Evolutionary conservation across 1,284 basidiomycete species (phyloP), one percentile per base, ranked within the genome.

Genomic region (Phlebopus sp.): DNA sequence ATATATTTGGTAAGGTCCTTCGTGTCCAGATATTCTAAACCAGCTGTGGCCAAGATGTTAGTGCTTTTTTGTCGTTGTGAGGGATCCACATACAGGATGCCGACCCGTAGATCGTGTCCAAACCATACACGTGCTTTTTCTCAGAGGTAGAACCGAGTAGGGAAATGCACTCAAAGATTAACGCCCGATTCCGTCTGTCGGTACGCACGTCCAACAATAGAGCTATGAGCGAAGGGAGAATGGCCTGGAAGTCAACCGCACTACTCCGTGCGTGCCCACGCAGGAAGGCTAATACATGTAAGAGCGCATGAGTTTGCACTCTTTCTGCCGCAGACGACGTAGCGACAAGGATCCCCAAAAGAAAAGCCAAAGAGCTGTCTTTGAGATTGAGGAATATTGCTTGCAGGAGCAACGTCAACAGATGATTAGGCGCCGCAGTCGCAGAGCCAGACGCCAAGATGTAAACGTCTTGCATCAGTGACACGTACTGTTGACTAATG

Each of bases 181-280:
- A 82, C 42, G 75, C 69, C 18, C 92, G 78, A 13, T 86, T 70
- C 23, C 92, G 78, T 34, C 86, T 75, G 40, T 81, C 78, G 0
- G 59, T 49, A 55, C 82, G 78, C 1, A 59, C 29, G 57, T 78
- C 74, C 54, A 81, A 75, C 3, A 96, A 59, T 3, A 82, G 80
- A 8, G 87, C 74, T 1, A 97, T 69, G 10, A 97, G 60, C 0
- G 84, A 75, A 0, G 94, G 95, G 1, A 98, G 60, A 11, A 95
- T 73, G 0, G 85, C 86, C 69, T 98, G 96, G 73, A 95, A 96
- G 66, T 98, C 83, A 0, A 84, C 61, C 21, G 75, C 77, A 14
- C 81, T 81, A 14, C 80, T 60, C 39, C 75, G 74, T 0, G 74
- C 74, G 54, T 86, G 78, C 0, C 91, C 89, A 57, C 92, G 84